These are phyloP conservation scores for Vicia villosa DNA, from an alignment of 306 rosid species.

Conservation along the genomic window DNA sequence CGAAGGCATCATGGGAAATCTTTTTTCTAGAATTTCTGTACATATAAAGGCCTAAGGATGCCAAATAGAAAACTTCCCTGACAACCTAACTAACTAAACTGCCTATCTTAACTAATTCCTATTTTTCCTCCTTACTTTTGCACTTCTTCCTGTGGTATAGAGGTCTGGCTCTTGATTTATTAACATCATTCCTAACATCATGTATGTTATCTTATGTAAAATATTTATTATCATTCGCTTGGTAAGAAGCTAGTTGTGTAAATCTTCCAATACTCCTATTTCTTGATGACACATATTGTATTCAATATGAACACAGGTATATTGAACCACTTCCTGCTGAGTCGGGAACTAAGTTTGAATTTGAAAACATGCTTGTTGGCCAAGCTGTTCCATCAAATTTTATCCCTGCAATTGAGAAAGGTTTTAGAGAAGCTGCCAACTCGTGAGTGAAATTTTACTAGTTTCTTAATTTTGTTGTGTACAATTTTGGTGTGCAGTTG, in stretches of 20 bases:
- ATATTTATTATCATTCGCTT: slow-evolving; percentile 6
- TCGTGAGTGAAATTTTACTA: slow-evolving; percentile 60
- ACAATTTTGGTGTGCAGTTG: neutral
- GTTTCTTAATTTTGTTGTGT: neutral
- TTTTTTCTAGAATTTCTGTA: neutral
- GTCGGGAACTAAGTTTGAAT: slow-evolving; percentile 81
- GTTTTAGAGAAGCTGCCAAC: slow-evolving; percentile 96
- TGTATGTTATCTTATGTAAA: neutral
- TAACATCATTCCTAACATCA: neutral
- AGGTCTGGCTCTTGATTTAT: neutral
- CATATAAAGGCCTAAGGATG: neutral
- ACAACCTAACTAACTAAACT: neutral
- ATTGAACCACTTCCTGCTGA: slow-evolving; percentile 88
- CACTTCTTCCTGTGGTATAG: neutral
- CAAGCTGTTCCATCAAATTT: slow-evolving; percentile 95
- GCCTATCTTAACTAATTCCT: neutral
- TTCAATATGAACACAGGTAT: slow-evolving; percentile 57
- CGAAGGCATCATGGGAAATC: neutral
- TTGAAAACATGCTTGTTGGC: slow-evolving; percentile 90
- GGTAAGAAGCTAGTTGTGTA: slow-evolving; percentile 17
- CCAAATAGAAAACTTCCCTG: neutral
- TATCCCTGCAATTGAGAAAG: slow-evolving; percentile 95
- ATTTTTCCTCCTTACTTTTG: neutral
- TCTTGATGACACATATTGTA: slow-evolving; percentile 4
- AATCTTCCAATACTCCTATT: neutral